A percentile compares a stretch with the other conserved stretches of the same genome.
These are phyloP conservation scores for Podila minutissima DNA, from an alignment of 192 early-diverging fungal species.

Conservation along the genomic window DNA sequence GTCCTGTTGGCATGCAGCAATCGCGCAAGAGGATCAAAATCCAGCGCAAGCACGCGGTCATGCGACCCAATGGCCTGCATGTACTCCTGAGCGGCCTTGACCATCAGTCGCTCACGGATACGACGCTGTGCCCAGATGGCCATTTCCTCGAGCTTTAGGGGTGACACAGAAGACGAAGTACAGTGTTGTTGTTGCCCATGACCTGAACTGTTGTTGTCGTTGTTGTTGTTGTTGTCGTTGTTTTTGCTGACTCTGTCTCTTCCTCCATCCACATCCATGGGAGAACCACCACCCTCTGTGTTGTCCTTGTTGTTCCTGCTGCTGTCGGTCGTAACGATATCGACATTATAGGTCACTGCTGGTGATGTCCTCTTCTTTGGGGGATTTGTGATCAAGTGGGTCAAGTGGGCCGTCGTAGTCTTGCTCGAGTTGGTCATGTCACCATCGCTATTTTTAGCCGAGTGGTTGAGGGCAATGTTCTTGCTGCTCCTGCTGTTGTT, in stretches of 20 bases:
- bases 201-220: background rate
- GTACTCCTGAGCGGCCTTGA: slow-evolving; percentile 34
- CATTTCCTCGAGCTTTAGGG: slow-evolving; percentile 9
- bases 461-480: background rate
- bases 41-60: slow-evolving; percentile 12
- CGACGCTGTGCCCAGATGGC: slow-evolving; percentile 17
- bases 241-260: background rate
- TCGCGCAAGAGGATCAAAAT: slow-evolving; percentile 39
- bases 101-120: slow-evolving; percentile 12
- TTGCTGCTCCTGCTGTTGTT: background rate
- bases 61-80: slow-evolving; percentile 42
- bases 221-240: no score
- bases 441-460: slow-evolving; percentile 40
- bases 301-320: background rate
- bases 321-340: background rate
- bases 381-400: slow-evolving; percentile 24
- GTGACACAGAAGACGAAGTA: background rate
- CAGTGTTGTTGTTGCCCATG: no score
- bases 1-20: slow-evolving; percentile 44
- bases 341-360: background rate
- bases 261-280: background rate
- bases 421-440: slow-evolving; percentile 23
- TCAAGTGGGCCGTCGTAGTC: slow-evolving; percentile 20
- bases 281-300: no score
- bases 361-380: slow-evolving; percentile 5